Percentiles rank a stretch among this genome's conserved stretches.
These are phyloP conservation scores for Aureobasidium subglaciale DNA, from an alignment of 2,329 filamentous ascomycete species.

Conservation along the genomic window DNA sequence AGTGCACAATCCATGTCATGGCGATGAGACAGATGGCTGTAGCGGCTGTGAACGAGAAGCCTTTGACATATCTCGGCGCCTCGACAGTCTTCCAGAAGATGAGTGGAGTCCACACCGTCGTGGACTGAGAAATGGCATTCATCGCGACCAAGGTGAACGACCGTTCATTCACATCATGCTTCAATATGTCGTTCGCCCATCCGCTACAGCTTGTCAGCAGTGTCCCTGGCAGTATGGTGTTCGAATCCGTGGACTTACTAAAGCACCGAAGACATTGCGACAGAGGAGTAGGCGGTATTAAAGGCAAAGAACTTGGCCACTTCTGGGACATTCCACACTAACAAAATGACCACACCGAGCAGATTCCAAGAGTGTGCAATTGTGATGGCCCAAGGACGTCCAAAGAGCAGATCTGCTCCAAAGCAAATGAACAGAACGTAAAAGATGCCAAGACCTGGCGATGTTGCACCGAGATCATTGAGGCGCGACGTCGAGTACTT, in stretches of 20 bases:
- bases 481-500: slow-evolving; percentile 41
- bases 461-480: slow-evolving; percentile 47
- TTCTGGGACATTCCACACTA: slow-evolving; percentile 51
- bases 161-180: slow-evolving; percentile 33
- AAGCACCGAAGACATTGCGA: slow-evolving; percentile 48
- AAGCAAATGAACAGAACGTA: slow-evolving; percentile 51
- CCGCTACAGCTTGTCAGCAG: too few relatives aligned
- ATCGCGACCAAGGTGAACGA: slow-evolving; percentile 46
- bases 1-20: slow-evolving; percentile 15
- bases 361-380: slow-evolving; percentile 45
- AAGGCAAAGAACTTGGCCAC: slow-evolving; percentile 50
- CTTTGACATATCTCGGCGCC: slow-evolving; percentile 37
- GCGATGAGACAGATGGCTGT: slow-evolving; percentile 33
- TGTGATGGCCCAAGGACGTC: slow-evolving; percentile 50
- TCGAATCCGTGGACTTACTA: slow-evolving; percentile 56
- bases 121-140: slow-evolving; percentile 47
- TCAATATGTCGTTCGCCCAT: background rate
- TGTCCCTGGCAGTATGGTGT: too few relatives aligned
- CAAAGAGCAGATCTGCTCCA: slow-evolving; percentile 46
- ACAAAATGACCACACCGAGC: slow-evolving; percentile 46
- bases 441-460: slow-evolving; percentile 50
- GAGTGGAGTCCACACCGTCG: slow-evolving; percentile 50
- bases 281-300: slow-evolving; percentile 42
- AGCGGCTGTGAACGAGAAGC: slow-evolving; percentile 36
- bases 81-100: slow-evolving; percentile 45